Conservation (phyloP, 2,329 filamentous ascomycete species). For the Magnaporthales sp. region DNA sequence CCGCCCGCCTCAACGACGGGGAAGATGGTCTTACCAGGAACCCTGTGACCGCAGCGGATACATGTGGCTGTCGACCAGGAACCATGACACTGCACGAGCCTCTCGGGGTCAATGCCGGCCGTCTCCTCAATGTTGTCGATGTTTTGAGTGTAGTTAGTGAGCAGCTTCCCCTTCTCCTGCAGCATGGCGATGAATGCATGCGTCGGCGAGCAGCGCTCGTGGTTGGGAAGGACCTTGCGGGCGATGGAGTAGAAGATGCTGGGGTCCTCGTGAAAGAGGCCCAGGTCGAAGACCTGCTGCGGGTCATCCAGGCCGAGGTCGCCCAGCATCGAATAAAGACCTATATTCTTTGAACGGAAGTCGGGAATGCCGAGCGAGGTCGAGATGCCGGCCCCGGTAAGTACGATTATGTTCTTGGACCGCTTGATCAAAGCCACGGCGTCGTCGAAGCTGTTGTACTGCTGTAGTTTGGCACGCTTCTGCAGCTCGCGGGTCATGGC, state of each 20-base stretch:
- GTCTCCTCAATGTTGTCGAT: slow-evolving; percentile 92
- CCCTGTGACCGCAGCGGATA: slow-evolving; percentile 67
- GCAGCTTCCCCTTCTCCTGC: slow-evolving; percentile 77
- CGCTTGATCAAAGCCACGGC: slow-evolving; percentile 68
- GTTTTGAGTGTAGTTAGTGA: slow-evolving; percentile 98
- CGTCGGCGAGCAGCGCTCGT: slow-evolving; percentile 77
- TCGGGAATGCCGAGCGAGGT: slow-evolving; percentile 95
- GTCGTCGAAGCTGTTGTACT: slow-evolving; percentile 83
- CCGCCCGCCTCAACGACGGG: slow-evolving; percentile 65
- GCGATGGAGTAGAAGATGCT: slow-evolving; percentile 86
- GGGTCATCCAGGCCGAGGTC: slow-evolving; percentile 74
- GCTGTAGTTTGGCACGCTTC: slow-evolving; percentile 68
- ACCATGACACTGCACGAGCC: slow-evolving; percentile 91
- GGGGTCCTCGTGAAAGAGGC: slow-evolving; percentile 78
- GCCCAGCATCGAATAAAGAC: slow-evolving; percentile 78
- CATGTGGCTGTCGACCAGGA: slow-evolving; percentile 91
- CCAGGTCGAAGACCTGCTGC: slow-evolving; percentile 91
- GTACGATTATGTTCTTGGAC: slow-evolving; percentile 78
- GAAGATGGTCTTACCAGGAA: slow-evolving; percentile 70
- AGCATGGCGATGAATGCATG: slow-evolving; percentile 89
- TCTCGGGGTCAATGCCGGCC: slow-evolving; percentile 72
- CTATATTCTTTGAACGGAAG: slow-evolving; percentile 87
- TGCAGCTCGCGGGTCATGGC: slow-evolving; percentile 73
- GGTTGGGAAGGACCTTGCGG: slow-evolving; percentile 77
- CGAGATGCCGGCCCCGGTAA: slow-evolving; percentile 93